Conservation (phyloP, 2,329 filamentous ascomycete genomes). For the Alternaria arbusti region DNA sequence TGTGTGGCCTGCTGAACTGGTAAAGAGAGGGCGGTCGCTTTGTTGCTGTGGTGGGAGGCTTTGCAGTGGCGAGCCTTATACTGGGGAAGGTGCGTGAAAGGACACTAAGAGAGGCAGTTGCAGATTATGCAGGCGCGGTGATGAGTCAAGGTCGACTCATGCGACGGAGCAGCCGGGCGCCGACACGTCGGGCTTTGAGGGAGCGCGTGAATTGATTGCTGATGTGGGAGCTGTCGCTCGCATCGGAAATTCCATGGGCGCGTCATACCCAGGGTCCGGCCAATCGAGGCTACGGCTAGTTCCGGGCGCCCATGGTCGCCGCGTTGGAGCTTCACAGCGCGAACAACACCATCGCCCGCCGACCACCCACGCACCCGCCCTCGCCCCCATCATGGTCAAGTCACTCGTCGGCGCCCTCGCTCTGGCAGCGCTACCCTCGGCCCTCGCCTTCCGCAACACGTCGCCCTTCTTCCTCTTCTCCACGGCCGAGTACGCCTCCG, state of each 20-base stretch:
- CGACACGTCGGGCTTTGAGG: neutral
- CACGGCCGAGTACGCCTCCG: slow-evolving; percentile 71
- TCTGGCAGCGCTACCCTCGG: slow-evolving; percentile 61
- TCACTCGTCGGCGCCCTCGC: slow-evolving; percentile 55
- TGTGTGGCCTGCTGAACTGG: slow-evolving; percentile 39
- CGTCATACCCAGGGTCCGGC: slow-evolving; percentile 33
- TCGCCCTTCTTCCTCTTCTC: slow-evolving; percentile 91
- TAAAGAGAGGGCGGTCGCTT: slow-evolving; percentile 13
- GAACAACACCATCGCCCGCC: slow-evolving; percentile 19
- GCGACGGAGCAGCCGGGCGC: slow-evolving; percentile 5
- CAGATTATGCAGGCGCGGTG: slow-evolving; percentile 3
- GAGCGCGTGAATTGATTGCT: slow-evolving; percentile 2
- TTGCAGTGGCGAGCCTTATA: slow-evolving; percentile 30
- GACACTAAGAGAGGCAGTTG: slow-evolving; percentile 9
- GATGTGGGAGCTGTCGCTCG: slow-evolving; percentile 3
- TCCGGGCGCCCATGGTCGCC: slow-evolving; percentile 8
- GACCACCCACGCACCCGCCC: slow-evolving; percentile 2
- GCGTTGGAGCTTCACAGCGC: slow-evolving; percentile 21
- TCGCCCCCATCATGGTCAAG: slow-evolving; percentile 50
- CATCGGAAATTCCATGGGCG: slow-evolving; percentile 27
- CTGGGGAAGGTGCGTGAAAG: neutral
- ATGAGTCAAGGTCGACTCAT: slow-evolving; percentile 21
- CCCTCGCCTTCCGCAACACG: slow-evolving; percentile 80
- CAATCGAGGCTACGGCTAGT: slow-evolving; percentile 9
- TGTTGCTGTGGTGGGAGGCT: neutral